Evolutionary conservation across 805 yeast genomes (phyloP), one percentile per base, ranked within the genome.

Genomic region (Teunomyces cretensis): DNA sequence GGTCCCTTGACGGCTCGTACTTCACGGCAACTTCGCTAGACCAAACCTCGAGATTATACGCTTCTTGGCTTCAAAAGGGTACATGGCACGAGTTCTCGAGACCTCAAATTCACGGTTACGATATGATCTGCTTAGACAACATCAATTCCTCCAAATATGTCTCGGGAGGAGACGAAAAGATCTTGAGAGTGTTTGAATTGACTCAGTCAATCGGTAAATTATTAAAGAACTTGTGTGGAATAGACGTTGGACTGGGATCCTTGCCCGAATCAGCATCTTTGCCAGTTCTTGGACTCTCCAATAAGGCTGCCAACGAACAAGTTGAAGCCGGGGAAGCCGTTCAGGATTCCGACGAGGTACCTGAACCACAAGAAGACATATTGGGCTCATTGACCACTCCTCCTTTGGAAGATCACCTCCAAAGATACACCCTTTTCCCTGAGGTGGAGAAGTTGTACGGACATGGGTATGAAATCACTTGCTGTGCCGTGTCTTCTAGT

Each of bases 71-170:
- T 2, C 45, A 55, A 9, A 48, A 53, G 6, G 45, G 52, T 0
- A 72, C 83, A 1, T 90, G 97, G 96, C 85, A 84, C 60, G 99
- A 94, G 63, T 84, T 94, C 64, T 88, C 97, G 1, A 79, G 99
- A 54, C 98, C 99, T 0, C 99, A 94, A 64, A 94, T 94, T 51
- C 99, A 94, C 64, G 99, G 99, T 7, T 94, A 89, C 61, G 98
- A 94, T 60, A 90, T 94, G 97, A 76, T 88, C 31, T 83, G 96
- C 53, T 72, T 87, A 6, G 80, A 83, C 31, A 74, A 85, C 9
- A 64, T 94, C 11, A 65, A 78, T 13, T 65, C 73, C 41, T 73
- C 86, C 1, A 70, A 78, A 51, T 92, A 88, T 68, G 86, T 91
- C 2, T 88, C 96, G 43, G 98, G 91, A 12, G 98, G 97, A 39